phyloP scores from a whole-genome alignment of 2,329 filamentous ascomycete species.

The Bipolaris zeicola region DNA sequence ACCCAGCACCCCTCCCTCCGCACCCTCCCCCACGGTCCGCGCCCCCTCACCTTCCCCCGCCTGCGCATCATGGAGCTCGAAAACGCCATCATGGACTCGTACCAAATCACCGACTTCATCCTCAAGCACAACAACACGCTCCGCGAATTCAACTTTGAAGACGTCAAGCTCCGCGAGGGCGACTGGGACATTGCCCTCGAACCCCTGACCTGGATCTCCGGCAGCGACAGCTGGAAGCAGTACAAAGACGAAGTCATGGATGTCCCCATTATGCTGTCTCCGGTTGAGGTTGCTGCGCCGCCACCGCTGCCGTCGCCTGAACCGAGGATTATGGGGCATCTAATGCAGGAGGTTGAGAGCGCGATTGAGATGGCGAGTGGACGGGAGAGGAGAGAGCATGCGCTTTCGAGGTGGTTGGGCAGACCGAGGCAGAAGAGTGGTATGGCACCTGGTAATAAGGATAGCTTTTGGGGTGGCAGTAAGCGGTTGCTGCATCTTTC shows the following conservation, averaged over 20 bases:
- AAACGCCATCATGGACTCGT: slow-evolving; percentile 73
- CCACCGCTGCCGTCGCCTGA: slow-evolving; percentile 11
- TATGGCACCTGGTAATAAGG: slow-evolving; percentile 22
- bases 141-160: slow-evolving; percentile 79
- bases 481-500: slow-evolving; percentile 11
- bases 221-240: slow-evolving; percentile 50
- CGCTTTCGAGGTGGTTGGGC: slow-evolving; percentile 42
- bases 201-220: slow-evolving; percentile 62
- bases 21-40: slow-evolving; percentile 46
- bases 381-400: slow-evolving; percentile 27
- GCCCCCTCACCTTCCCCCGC: slow-evolving; percentile 64
- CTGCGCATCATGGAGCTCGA: slow-evolving; percentile 72
- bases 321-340: slow-evolving; percentile 43
- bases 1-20: slow-evolving; percentile 41
- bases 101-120: slow-evolving; percentile 73
- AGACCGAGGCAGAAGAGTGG: slow-evolving; percentile 22
- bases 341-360: slow-evolving; percentile 40
- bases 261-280: slow-evolving; percentile 47
- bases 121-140: slow-evolving; percentile 69
- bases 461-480: slow-evolving; percentile 44
- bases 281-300: slow-evolving; percentile 26
- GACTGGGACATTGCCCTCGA: slow-evolving; percentile 84
- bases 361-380: slow-evolving; percentile 33
- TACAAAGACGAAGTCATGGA: slow-evolving; percentile 52
- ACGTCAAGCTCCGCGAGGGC: slow-evolving; percentile 71